phyloP scores from a whole-genome alignment of 768 basidiomycete genomes.

The Russula dissimulans region DNA sequence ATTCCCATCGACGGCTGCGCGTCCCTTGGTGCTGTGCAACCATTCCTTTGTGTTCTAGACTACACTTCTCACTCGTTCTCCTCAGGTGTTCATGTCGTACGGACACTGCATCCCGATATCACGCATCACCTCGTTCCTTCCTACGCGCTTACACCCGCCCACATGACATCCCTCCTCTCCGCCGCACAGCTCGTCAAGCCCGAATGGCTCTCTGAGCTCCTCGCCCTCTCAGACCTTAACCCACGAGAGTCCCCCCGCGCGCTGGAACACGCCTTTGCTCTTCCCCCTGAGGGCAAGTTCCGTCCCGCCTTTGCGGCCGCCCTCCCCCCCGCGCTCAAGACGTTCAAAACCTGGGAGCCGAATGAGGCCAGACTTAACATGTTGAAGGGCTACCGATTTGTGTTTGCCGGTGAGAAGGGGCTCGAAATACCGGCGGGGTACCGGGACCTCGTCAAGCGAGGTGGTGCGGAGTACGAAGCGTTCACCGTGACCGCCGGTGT shows the following conservation, averaged over 20 bases:
- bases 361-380: constrained; percentile 53
- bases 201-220: constrained; percentile 57
- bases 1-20: constrained; percentile 24
- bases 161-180: constrained; percentile 52
- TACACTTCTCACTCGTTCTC: neutral
- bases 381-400: constrained; percentile 44
- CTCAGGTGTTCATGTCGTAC: constrained; percentile 49
- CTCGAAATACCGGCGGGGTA: constrained; percentile 41
- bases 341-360: constrained; percentile 53
- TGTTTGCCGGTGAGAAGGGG: constrained; percentile 50
- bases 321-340: constrained; percentile 40
- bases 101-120: constrained; percentile 34
- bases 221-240: constrained; percentile 40
- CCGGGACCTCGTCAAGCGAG: constrained; percentile 46
- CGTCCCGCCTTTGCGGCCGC: constrained; percentile 48
- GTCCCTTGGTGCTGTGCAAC: constrained; percentile 38
- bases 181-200: constrained; percentile 50
- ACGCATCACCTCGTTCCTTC: constrained; percentile 59
- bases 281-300: constrained; percentile 47
- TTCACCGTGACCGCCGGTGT: constrained; percentile 45
- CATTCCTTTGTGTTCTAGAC: neutral
- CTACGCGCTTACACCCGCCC: constrained; percentile 38
- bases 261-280: constrained; percentile 42
- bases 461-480: constrained; percentile 52
- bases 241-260: constrained; percentile 26